These are phyloP conservation scores for Microsporum canis DNA, from an alignment of 2,329 filamentous ascomycete genomes.

Conservation along the genomic window DNA sequence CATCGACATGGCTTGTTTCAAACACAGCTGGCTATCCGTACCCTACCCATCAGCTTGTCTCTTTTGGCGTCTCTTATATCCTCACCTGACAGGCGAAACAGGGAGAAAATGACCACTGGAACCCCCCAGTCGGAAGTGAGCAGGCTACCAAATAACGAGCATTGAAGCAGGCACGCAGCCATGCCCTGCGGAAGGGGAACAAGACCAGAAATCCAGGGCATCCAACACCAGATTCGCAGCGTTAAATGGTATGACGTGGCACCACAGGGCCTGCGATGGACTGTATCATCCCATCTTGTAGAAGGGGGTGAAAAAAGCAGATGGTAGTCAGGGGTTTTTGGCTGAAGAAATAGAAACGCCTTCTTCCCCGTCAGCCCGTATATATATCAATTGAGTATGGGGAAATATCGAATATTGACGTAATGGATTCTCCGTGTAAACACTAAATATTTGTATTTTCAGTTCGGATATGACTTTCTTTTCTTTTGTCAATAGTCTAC, in stretches of 20 bases:
- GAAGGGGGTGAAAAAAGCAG: background rate
- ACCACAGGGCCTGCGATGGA: background rate
- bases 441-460: too few species aligned
- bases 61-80: too few species aligned
- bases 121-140: background rate
- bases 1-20: background rate
- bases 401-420: slow-evolving; percentile 2
- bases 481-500: background rate
- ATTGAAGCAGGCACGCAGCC: background rate
- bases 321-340: background rate
- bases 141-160: background rate
- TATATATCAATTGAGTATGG: background rate
- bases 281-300: background rate
- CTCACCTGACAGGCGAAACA: background rate
- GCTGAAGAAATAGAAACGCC: background rate
- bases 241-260: background rate
- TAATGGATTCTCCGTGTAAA: background rate
- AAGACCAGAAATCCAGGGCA: background rate
- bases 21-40: background rate
- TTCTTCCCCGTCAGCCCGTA: background rate
- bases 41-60: background rate
- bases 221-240: background rate
- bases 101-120: background rate
- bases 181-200: background rate
- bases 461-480: background rate